Evolutionary conservation across 441 rosid genomes (phyloP).

Genomic region (Erysimum cheiri): DNA sequence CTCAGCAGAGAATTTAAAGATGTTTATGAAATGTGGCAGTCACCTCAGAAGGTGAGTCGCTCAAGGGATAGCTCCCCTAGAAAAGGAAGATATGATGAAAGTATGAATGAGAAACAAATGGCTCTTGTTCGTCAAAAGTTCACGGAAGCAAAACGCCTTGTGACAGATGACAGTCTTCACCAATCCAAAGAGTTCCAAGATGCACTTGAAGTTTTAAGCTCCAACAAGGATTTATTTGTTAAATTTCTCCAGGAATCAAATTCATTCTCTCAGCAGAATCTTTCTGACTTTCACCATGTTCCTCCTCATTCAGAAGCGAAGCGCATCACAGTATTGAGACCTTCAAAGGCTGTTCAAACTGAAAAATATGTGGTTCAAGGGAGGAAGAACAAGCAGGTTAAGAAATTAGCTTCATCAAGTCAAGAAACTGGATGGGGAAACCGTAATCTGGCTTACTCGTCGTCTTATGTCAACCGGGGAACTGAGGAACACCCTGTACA

Average conservation of each 20-base stretch:
- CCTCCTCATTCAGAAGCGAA: conserved; percentile 75
- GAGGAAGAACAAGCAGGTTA: conserved; percentile 55
- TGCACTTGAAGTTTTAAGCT: conserved; percentile 83
- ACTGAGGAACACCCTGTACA: conserved; percentile 60
- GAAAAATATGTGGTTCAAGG: conserved; percentile 53
- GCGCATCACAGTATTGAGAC: conserved; percentile 88
- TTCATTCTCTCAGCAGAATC: conserved; percentile 67
- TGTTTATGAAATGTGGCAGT: conserved; percentile 78
- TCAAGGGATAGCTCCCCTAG: conserved; percentile 60
- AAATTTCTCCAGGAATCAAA: conserved; percentile 81
- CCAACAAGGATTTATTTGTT: conserved; percentile 78
- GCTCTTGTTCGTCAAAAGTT: conserved; percentile 87
- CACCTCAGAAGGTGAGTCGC: conserved; percentile 51
- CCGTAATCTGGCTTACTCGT: conserved; percentile 50
- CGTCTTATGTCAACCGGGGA: conserved; percentile 47
- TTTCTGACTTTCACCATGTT: conserved; percentile 54
- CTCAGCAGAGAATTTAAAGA: conserved; percentile 62
- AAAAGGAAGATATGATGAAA: conserved; percentile 55
- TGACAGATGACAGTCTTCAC: conserved; percentile 74
- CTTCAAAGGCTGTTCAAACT: conserved; percentile 69
- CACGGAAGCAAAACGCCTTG: conserved; percentile 83
- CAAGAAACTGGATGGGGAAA: conserved; percentile 56
- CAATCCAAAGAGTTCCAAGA: conserved; percentile 86
- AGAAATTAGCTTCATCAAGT: conserved; percentile 51
- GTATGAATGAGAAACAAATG: conserved; percentile 59